These are phyloP conservation scores for Cryptococcus wingfieldii DNA, from an alignment of 1,284 basidiomycete species.

Conservation along the genomic window DNA sequence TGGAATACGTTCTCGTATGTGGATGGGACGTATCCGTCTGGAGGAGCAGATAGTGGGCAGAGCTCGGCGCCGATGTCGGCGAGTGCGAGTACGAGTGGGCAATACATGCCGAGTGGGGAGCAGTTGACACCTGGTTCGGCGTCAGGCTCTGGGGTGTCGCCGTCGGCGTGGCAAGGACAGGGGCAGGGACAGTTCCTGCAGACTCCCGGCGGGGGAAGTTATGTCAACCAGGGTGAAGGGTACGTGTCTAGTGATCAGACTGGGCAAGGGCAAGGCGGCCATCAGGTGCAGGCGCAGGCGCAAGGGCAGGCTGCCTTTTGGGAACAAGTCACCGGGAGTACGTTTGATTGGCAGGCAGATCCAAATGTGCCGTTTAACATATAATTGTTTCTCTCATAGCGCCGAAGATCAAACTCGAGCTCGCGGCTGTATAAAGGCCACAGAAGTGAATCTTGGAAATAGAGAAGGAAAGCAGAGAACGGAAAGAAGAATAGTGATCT, in stretches of 20 bases:
- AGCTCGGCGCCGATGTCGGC: not conserved
- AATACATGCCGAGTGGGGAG: slow-evolving; percentile 3
- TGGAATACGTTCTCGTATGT: slow-evolving; percentile 25
- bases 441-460: not conserved
- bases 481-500: too few species aligned
- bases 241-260: not conserved
- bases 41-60: not conserved
- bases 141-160: slow-evolving; percentile 1
- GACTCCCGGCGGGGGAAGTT: too few species aligned
- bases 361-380: slow-evolving; percentile 47
- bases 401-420: not conserved
- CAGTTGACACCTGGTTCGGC: slow-evolving; percentile 15
- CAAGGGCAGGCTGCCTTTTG: slow-evolving; percentile 29
- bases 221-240: too few species aligned
- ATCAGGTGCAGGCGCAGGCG: not conserved
- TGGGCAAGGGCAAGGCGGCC: not conserved
- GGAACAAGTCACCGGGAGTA: slow-evolving; percentile 39
- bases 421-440: not conserved
- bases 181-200: too few species aligned
- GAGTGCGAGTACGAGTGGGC: not conserved
- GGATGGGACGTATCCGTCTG: not conserved
- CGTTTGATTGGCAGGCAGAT: slow-evolving; percentile 46
- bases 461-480: too few species aligned
- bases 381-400: slow-evolving; percentile 1
- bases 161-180: slow-evolving; percentile 3